phyloP scores from a whole-genome alignment of 108 stramenopile species.

The Skeletonema marinoi region DNA sequence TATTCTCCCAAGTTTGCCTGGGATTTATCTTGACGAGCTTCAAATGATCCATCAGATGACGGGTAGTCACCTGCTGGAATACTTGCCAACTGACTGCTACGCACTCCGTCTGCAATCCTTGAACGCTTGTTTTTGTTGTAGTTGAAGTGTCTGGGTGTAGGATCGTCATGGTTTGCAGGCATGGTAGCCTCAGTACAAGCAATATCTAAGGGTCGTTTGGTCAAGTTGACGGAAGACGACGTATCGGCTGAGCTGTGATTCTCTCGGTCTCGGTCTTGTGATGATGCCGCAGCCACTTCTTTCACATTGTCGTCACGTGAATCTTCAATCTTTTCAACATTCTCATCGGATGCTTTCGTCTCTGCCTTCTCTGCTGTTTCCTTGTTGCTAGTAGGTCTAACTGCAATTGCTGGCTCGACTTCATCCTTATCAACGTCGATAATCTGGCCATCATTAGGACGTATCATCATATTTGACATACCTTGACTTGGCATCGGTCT shows the following conservation, averaged over 20 bases:
- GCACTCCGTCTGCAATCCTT: not conserved
- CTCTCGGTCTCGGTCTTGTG: not conserved
- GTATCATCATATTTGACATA: not conserved
- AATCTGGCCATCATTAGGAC: not conserved
- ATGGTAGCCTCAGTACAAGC: not conserved
- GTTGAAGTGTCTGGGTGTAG: slow-evolving; percentile 15
- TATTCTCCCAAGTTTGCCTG: slow-evolving; percentile 1
- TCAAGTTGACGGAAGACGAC: not conserved
- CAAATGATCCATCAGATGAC: slow-evolving; percentile 3
- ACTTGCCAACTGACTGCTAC: not conserved
- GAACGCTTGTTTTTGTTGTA: not conserved
- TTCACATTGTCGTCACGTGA: slow-evolving; percentile 12
- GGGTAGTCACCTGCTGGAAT: not conserved
- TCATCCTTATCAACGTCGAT: not conserved
- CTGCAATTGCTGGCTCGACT: not conserved
- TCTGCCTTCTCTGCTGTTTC: not conserved
- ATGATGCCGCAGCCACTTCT: not conserved
- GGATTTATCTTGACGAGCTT: slow-evolving; percentile 1
- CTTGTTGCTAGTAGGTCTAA: not conserved
- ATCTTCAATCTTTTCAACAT: not conserved
- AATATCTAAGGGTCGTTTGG: not conserved
- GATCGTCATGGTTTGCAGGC: slow-evolving; percentile 9
- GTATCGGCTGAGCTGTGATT: not conserved
- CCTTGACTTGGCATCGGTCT: not conserved
- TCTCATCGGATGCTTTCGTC: not conserved